Conservation (phyloP, 495 filamentous ascomycete species). For the Daldinia concentrica region DNA sequence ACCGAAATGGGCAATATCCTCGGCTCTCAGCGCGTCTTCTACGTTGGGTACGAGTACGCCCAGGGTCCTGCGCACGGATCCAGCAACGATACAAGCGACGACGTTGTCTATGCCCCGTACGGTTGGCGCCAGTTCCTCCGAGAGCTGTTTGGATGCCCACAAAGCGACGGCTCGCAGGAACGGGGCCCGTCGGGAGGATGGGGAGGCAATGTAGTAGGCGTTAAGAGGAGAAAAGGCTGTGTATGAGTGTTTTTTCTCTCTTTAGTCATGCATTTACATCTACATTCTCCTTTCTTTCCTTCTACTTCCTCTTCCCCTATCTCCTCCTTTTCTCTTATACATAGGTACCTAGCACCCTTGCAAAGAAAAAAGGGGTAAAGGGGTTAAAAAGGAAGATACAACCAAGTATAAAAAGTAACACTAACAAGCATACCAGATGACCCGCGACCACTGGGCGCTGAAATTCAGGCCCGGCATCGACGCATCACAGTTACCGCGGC, state of each 20-base stretch:
- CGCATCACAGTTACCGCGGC: conserved; percentile 20
- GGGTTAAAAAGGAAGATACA: not conserved
- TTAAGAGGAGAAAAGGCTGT: conserved; percentile 30
- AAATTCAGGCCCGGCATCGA: conserved; percentile 29
- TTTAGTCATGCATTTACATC: not conserved
- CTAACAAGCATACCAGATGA: conserved; percentile 3
- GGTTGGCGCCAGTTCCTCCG: conserved; percentile 13
- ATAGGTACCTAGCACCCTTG: not conserved
- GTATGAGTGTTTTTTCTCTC: conserved; percentile 17
- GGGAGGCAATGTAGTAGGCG: conserved; percentile 23
- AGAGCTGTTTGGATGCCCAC: conserved; percentile 9
- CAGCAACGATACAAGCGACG: not conserved
- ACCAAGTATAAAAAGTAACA: not conserved
- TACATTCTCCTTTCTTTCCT: not conserved
- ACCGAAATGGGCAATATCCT: conserved; percentile 32
- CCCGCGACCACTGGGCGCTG: conserved; percentile 32
- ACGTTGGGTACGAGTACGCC: conserved; percentile 10
- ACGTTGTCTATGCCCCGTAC: conserved; percentile 6
- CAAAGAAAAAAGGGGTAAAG: not conserved
- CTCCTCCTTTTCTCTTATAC: not conserved
- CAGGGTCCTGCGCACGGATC: not conserved
- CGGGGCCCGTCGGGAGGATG: conserved; percentile 1
- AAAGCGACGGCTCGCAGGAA: not conserved
- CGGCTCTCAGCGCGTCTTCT: conserved; percentile 16
- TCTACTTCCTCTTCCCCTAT: too few species aligned